Evolutionary conservation across 2,329 filamentous ascomycete species (phyloP), one percentile per base, ranked within the genome.

Genomic region (Trichoderma semiorbis): DNA sequence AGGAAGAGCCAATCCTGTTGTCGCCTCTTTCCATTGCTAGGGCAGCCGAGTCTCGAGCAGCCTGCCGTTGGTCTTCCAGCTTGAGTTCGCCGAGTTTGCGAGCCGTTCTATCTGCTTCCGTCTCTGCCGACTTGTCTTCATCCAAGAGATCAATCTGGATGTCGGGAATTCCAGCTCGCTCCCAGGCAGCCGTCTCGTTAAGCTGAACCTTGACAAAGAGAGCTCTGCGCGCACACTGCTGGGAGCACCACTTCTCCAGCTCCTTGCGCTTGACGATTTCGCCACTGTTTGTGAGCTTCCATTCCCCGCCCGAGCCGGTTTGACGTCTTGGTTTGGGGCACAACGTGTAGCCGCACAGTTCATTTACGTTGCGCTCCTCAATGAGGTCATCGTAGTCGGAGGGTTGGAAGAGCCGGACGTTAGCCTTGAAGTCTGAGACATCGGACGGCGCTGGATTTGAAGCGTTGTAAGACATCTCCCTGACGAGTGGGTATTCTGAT

Each of bases 131-230:
- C 77, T 85, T 86, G 62, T 88, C 88, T 79, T 97, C 93, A 69
- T 93, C 90, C 1, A 92, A 80, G 43, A 94, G 78, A 43, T 91
- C 86, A 73, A 94, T 88, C 57, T 84, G 79, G 53, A 88, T 85
- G 24, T 86, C 84, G 1, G 83, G 83, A 34, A 86, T 86, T 4
- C 88, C 89, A 6, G 87, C 88, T 67, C 95, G 87, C 81, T 96
- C 90, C 94, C 95, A 97, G 0, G 93, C 93, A 0, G 94, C 93
- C 74, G 92, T 91, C 78, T 96, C 92, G 75, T 88, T 91, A 50
- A 98, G 87, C 84, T 99, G 96, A 28, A 97, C 92, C 78, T 94
- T 93, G 76, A 98, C 86, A 80, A 94, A 97, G 75, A 97, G 85
- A 3, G 93, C 94, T 63, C 93, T 87, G 74, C 89, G 88, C 2